Evolutionary conservation across 495 filamentous ascomycete species (phyloP).

Genomic region (Recurvomyces mirabilis): DNA sequence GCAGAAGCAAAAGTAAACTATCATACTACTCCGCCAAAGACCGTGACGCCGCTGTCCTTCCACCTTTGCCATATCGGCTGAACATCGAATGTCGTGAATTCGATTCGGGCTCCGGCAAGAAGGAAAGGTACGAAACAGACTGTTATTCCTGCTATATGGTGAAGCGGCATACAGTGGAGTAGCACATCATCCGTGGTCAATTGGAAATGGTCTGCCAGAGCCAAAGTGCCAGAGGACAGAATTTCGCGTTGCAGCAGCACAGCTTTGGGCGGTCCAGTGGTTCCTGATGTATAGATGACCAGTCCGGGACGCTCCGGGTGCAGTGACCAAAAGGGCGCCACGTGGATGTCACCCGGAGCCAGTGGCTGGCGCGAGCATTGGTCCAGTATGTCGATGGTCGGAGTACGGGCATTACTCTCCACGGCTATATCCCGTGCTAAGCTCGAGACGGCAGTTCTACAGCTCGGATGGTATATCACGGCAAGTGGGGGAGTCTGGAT

Average conservation of each 20-base stretch:
- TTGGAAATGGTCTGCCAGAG: slow-evolving; percentile 23
- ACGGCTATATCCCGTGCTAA: slow-evolving; percentile 19
- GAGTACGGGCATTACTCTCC: too few relatives aligned
- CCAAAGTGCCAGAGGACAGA: slow-evolving; percentile 22
- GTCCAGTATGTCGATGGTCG: too few relatives aligned
- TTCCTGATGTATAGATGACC: slow-evolving; percentile 32
- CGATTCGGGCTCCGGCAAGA: slow-evolving; percentile 32
- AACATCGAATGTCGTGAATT: slow-evolving; percentile 38
- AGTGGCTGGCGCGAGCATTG: too few relatives aligned
- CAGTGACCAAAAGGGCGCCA: slow-evolving; percentile 24
- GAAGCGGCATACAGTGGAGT: slow-evolving; percentile 36
- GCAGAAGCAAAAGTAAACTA: too few relatives aligned
- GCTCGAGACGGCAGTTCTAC: slow-evolving; percentile 17
- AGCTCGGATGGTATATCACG: too few relatives aligned
- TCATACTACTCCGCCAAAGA: slow-evolving; percentile 41
- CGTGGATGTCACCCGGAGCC: slow-evolving; percentile 16
- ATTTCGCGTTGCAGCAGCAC: slow-evolving; percentile 27
- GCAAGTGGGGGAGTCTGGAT: slow-evolving; percentile 21
- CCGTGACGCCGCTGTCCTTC: slow-evolving; percentile 31
- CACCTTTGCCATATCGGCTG: slow-evolving; percentile 40
- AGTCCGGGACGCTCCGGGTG: slow-evolving; percentile 25
- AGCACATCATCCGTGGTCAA: slow-evolving; percentile 23
- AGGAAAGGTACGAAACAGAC: slow-evolving; percentile 38
- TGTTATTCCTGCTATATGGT: slow-evolving; percentile 37
- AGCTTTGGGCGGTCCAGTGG: slow-evolving; percentile 32